These are phyloP conservation scores for Neonectria neomacrospora DNA, from an alignment of 2,329 filamentous ascomycete genomes.

Conservation along the genomic window DNA sequence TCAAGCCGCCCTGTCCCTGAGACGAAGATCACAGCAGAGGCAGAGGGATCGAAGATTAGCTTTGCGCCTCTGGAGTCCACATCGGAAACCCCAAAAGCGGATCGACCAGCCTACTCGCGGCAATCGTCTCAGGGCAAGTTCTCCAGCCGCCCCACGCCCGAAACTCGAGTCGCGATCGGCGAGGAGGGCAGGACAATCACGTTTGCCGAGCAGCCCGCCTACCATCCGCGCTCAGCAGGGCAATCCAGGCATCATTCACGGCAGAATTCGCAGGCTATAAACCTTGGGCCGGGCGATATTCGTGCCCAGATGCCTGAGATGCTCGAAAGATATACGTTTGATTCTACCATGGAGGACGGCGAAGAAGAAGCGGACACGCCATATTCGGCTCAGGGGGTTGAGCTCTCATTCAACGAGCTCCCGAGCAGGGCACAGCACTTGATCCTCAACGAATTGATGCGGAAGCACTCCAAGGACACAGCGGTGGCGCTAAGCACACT, in stretches of 20 bases:
- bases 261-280: constrained; percentile 51
- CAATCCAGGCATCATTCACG: constrained; percentile 52
- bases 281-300: constrained; percentile 48
- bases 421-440: constrained; percentile 86
- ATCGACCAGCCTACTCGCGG: constrained; percentile 53
- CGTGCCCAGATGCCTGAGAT: constrained; percentile 58
- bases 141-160: constrained; percentile 70
- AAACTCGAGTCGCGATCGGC: constrained; percentile 67
- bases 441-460: constrained; percentile 87
- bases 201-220: constrained; percentile 61
- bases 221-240: constrained; percentile 37
- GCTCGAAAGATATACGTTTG: constrained; percentile 52
- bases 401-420: constrained; percentile 86
- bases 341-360: constrained; percentile 36
- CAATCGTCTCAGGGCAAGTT: constrained; percentile 67
- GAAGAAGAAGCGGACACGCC: constrained; percentile 50
- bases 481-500: constrained; percentile 86
- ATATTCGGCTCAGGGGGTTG: constrained; percentile 70
- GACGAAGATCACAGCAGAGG: constrained; percentile 72
- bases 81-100: constrained; percentile 45
- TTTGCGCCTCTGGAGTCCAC: constrained; percentile 62
- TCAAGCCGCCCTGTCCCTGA: constrained; percentile 79
- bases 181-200: constrained; percentile 69
- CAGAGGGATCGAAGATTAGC: constrained; percentile 72
- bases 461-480: constrained; percentile 72